Base-by-base conservation (phyloP, 2,329 filamentous ascomycete species). In the Peltaster fructicola region DNA sequence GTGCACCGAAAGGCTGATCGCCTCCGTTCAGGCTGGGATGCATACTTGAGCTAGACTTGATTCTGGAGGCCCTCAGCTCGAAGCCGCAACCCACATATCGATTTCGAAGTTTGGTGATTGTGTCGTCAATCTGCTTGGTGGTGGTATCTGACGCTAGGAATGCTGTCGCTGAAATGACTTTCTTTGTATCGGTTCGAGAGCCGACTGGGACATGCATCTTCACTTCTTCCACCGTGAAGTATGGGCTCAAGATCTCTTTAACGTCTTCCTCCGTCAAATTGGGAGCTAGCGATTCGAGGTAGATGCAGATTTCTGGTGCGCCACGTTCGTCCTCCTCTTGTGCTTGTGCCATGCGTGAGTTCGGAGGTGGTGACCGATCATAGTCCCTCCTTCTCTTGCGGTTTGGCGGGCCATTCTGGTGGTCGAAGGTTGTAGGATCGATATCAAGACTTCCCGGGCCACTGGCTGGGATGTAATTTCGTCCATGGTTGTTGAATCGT, bases 41-140 rank as follows among this genome's bases (percentile, higher is more conserved):
- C 6, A 8, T 15, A 8, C 22, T 24, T 18, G 63, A 71, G 3
- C 81, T 90, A 0, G 81, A 90, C 4, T 92, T 61, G 52, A 90
- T 78, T 7, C 81, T 64, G 31, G 84, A 79, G 21, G 91, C 62
- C 5, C 68, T 74, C 2, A 93, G 59, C 48, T 84, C 75, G 53
- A 75, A 81, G 4, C 84, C 84, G 45, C 70, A 81, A 9, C 84
- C 84, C 9, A 92, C 57, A 45, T 93, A 92, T 36, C 65, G 70
- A 35, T 88, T 82, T 44, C 90, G 79, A 15, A 92, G 54, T 3
- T 66, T 54, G 43, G 72, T 85, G 25, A 91, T 78, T 1, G 73
- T 67, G 4, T 68, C 63, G 41, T 93, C 82, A 26, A 93, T 84
- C 29, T 90, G 79, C 13, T 73, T 76, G 1, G 75, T 76, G 0